phyloP scores from a whole-genome alignment of 1,139 yeast genomes.

The Debaryomyces coudertii region DNA sequence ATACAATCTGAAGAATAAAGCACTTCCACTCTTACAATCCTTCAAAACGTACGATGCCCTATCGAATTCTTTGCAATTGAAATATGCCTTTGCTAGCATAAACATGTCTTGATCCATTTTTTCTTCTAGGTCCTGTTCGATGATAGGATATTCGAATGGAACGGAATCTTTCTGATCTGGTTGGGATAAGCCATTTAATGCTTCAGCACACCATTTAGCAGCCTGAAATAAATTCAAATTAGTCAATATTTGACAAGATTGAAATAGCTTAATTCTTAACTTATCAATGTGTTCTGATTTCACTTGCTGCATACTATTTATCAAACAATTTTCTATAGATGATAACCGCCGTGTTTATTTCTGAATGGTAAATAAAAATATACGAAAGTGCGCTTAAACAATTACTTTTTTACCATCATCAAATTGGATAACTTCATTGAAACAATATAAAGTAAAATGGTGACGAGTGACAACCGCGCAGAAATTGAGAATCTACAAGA shows the following conservation, averaged over 20 bases:
- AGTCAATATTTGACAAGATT: slow-evolving; percentile 30
- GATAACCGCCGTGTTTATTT: slow-evolving; percentile 6
- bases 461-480: slow-evolving; percentile 5
- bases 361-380: slow-evolving; percentile 3
- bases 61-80: slow-evolving; percentile 84
- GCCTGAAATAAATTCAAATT: slow-evolving; percentile 63
- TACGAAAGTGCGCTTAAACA: slow-evolving; percentile 9
- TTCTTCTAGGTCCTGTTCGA: slow-evolving; percentile 32
- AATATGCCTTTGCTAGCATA: slow-evolving; percentile 70
- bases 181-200: slow-evolving; percentile 51
- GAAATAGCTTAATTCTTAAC: slow-evolving; percentile 29
- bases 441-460: background rate
- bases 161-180: slow-evolving; percentile 3
- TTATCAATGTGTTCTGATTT: slow-evolving; percentile 15
- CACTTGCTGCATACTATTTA: slow-evolving; percentile 10
- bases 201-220: slow-evolving; percentile 85
- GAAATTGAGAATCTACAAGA: slow-evolving; percentile 7
- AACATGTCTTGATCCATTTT: slow-evolving; percentile 42
- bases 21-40: slow-evolving; percentile 55
- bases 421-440: background rate
- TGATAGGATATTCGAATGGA: slow-evolving; percentile 19
- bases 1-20: slow-evolving; percentile 68
- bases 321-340: background rate
- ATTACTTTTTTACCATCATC: background rate
- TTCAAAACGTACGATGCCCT: slow-evolving; percentile 67